Base-by-base conservation (phyloP, 2,329 filamentous ascomycete genomes). In the Venturia effusa region DNA sequence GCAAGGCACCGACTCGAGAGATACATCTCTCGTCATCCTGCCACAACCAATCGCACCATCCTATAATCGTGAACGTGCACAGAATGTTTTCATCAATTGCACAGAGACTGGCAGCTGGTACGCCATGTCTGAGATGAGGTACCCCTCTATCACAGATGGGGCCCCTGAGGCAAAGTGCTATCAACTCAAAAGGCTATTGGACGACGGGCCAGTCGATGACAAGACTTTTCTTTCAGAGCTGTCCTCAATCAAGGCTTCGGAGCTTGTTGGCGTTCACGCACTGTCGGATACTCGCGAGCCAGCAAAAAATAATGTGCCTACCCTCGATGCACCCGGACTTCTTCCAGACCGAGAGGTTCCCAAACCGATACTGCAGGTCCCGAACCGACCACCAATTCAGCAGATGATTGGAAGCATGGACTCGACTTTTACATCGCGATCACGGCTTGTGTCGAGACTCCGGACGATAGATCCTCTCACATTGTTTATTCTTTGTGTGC, bases 81-180 rank as follows among this genome's bases (percentile, higher is more conserved):
- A 79, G 55, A 73, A 75, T 64, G 74, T 97, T 0, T 96, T 94
- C 71, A 82, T 97, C 65, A 96, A 97, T 72, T 88, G 88, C 68
- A 97, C 92, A 1, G 84, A 89, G 64, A 79, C 81, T n/a, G 93
- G 92, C 37, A 89, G 89, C 66, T 97, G 93, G 92, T 99, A 93
- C 74, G 94, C 92, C 39, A 83, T 97, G 76, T 97, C 93, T 1
- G 93, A 95, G 65, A 82, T 81, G 48, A 86, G 86, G 10, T 97
- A 97, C 69, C 94, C 94, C 3, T 82, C 93, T 11, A 90, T 96
- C 34, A 88, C 92, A 27, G 84, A 90, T 62, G 87, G 82, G 48
- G 85, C 85, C 4, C 77, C 80, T 30, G 76, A 78, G 67, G 85
- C 85, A 10, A 75, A 80, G 62, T 85, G 81, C 70, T 85, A 85